Percentiles rank a stretch among this genome's conserved stretches.
Evolutionary conservation across 1,284 basidiomycete species (phyloP).

Genomic region (Cryptococcus sp.): DNA sequence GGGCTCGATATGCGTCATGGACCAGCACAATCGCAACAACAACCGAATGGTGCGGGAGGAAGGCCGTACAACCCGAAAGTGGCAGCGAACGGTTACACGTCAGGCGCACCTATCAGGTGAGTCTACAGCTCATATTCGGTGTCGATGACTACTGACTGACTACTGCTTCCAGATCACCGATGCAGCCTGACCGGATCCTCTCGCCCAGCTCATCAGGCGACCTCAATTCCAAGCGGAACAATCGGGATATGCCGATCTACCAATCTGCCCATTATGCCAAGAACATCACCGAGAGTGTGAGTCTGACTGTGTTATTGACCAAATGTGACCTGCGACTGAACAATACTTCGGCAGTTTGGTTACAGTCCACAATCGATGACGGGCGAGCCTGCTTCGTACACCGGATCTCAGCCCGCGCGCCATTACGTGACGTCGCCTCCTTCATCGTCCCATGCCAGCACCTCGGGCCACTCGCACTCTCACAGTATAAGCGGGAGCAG

Average conservation of each 20-base stretch:
- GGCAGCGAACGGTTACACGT: conserved; percentile 16
- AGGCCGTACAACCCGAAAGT: conserved; percentile 21
- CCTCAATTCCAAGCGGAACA: conserved; percentile 21
- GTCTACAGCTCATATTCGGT: conserved; percentile 1
- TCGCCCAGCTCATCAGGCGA: conserved; percentile 18
- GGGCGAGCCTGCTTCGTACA: conserved; percentile 32
- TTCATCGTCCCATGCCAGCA: conserved; percentile 7
- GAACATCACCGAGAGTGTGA: conserved; percentile 47
- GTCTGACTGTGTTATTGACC: conserved; percentile 13
- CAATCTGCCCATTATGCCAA: conserved; percentile 44
- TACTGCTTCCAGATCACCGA: conserved; percentile 10
- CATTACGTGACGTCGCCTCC: conserved; percentile 21
- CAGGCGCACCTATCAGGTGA: conserved; percentile 8
- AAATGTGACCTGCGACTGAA: neutral
- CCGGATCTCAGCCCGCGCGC: conserved; percentile 26
- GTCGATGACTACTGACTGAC: neutral
- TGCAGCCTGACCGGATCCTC: conserved; percentile 6
- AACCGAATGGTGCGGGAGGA: conserved; percentile 1
- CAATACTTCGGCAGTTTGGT: conserved; percentile 31
- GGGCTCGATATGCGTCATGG: neutral
- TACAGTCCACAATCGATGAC: conserved; percentile 49
- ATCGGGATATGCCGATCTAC: conserved; percentile 44
- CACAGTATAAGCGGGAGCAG: conserved; percentile 21
- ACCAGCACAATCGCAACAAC: neutral
- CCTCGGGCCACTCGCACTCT: conserved; percentile 11